Conservation (phyloP, 2,329 filamentous ascomycete species). For the Monosporascus sp. region DNA sequence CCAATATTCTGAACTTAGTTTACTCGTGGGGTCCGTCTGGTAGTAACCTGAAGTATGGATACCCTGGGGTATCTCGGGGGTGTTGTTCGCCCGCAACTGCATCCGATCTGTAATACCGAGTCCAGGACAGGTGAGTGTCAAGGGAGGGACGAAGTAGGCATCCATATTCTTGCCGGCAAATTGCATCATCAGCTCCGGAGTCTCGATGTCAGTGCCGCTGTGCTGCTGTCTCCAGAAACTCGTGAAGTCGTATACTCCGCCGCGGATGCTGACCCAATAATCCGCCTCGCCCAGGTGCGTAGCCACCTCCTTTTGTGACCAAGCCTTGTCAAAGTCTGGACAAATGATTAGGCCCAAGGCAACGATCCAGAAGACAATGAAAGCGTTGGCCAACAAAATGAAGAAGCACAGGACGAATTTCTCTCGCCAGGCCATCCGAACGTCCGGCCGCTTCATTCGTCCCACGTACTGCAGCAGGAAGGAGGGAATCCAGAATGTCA, state of each 20-base stretch:
- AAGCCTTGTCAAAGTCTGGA: constrained; percentile 87
- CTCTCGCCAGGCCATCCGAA: constrained; percentile 95
- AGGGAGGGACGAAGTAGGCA: constrained; percentile 77
- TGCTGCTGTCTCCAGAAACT: constrained; percentile 85
- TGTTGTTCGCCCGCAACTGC: constrained; percentile 59
- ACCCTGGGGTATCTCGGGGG: constrained; percentile 48
- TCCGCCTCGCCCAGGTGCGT: constrained; percentile 68
- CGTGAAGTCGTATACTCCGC: constrained; percentile 85
- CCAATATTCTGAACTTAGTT: constrained; percentile 64
- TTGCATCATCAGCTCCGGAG: constrained; percentile 62
- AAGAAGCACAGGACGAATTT: constrained; percentile 79
- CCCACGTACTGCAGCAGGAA: constrained; percentile 74
- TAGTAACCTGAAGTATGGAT: constrained; percentile 65
- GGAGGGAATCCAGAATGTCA: constrained; percentile 95
- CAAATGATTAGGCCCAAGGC: constrained; percentile 80
- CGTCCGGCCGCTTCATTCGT: constrained; percentile 94
- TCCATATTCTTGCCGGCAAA: constrained; percentile 77
- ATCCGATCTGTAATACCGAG: constrained; percentile 58
- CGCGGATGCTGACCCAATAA: constrained; percentile 82
- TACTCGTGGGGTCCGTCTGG: constrained; percentile 50
- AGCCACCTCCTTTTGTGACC: constrained; percentile 65
- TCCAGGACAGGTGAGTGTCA: constrained; percentile 68
- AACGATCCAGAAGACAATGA: constrained; percentile 89
- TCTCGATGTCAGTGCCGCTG: constrained; percentile 63
- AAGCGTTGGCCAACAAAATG: constrained; percentile 75